A percentile compares a stretch with the other conserved stretches of the same genome.
These are phyloP conservation scores for Ogataea pini DNA, from an alignment of 805 yeast genomes.

Conservation along the genomic window DNA sequence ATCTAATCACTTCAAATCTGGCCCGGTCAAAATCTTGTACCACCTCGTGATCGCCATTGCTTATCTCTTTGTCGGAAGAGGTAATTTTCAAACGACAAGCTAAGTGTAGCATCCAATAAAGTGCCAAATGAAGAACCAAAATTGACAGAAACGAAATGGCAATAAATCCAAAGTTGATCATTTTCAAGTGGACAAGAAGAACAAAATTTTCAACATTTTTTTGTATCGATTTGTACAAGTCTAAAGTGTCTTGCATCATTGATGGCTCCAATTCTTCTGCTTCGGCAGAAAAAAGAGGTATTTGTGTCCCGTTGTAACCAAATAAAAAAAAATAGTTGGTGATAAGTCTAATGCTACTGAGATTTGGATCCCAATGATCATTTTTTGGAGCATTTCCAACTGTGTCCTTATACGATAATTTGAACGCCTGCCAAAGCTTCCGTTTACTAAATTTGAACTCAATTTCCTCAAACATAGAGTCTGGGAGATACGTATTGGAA, in stretches of 20 bases:
- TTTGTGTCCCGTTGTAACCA: slow-evolving; percentile 24
- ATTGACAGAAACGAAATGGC: slow-evolving; percentile 20
- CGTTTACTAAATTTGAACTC: slow-evolving; percentile 10
- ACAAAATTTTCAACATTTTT: slow-evolving; percentile 17
- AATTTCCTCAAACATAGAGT: slow-evolving; percentile 26
- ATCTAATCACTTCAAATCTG: slow-evolving; percentile 6
- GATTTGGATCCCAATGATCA: slow-evolving; percentile 6
- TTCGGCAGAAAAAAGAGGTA: slow-evolving; percentile 17
- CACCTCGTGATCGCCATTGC: slow-evolving; percentile 1
- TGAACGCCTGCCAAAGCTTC: slow-evolving; percentile 8
- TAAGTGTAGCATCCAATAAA: slow-evolving; percentile 18
- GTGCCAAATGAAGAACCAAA: slow-evolving; percentile 22
- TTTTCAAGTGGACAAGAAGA: slow-evolving; percentile 23
- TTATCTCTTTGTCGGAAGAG: not conserved
- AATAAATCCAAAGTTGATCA: slow-evolving; percentile 25
- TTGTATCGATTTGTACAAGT: slow-evolving; percentile 23
- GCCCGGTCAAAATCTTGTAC: slow-evolving; percentile 11
- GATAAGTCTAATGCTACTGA: slow-evolving; percentile 18
- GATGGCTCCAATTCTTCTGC: slow-evolving; percentile 13
- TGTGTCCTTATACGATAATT: not conserved
- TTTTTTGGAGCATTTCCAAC: too few species aligned
- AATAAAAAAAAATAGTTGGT: slow-evolving; percentile 26
- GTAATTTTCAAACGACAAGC: slow-evolving; percentile 12
- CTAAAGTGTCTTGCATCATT: slow-evolving; percentile 10
- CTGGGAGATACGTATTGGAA: slow-evolving; percentile 25